These are phyloP conservation scores for Melampsora abietis-canadensis DNA, from an alignment of 1,284 basidiomycete genomes.

Conservation along the genomic window DNA sequence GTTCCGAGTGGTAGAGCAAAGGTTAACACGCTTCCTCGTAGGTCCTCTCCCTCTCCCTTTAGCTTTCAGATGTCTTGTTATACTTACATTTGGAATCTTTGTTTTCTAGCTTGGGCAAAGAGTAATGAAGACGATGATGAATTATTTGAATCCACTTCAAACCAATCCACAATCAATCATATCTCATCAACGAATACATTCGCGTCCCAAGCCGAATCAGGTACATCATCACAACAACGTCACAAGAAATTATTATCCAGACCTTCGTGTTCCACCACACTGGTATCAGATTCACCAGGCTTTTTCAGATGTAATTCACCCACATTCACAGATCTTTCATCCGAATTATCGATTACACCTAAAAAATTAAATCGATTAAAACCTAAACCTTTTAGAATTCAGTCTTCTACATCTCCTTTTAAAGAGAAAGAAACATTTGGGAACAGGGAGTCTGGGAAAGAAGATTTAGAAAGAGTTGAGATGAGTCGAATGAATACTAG, in stretches of 20 bases:
- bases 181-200: slow-evolving; percentile 1
- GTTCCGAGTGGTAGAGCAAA: slow-evolving; percentile 5
- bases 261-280: slow-evolving; percentile 14
- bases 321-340: too few relatives aligned
- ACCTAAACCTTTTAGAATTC: too few relatives aligned
- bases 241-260: neutral
- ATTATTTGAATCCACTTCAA: slow-evolving; percentile 16
- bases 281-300: slow-evolving; percentile 13
- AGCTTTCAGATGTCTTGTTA: neutral
- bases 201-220: neutral
- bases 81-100: neutral
- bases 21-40: slow-evolving; percentile 34
- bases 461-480: too few relatives aligned
- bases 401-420: too few relatives aligned
- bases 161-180: slow-evolving; percentile 10
- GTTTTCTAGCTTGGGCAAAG: slow-evolving; percentile 29
- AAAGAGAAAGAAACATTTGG: too few relatives aligned
- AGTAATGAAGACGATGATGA: slow-evolving; percentile 33
- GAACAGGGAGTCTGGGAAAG: too few relatives aligned
- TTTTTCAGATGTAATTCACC: neutral
- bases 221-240: slow-evolving; percentile 3
- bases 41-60: neutral
- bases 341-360: too few relatives aligned
- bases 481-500: too few relatives aligned
- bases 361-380: too few relatives aligned